Evolutionary conservation across 345 rosid genomes (phyloP).

Genomic region (Moringa oleifera): DNA sequence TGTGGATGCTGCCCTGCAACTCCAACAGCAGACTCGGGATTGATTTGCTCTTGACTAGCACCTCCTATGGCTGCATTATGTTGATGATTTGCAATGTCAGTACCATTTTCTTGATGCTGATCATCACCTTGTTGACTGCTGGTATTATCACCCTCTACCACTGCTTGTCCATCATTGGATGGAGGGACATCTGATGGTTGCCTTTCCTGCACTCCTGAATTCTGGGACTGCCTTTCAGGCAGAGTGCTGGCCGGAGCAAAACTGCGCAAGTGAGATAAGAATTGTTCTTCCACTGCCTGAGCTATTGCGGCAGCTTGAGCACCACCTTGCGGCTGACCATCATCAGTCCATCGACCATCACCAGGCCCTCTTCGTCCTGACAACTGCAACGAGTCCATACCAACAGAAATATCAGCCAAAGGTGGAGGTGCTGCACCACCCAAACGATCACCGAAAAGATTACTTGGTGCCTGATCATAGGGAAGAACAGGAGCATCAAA

Average conservation of each 20-base stretch:
- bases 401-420: conserved; percentile 71
- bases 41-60: conserved; percentile 27
- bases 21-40: conserved; percentile 22
- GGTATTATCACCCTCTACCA: conserved; percentile 37
- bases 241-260: conserved; percentile 37
- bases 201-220: conserved; percentile 52
- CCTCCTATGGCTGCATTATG: conserved; percentile 27
- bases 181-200: conserved; percentile 42
- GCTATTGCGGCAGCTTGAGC: conserved; percentile 79
- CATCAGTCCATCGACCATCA: conserved; percentile 93
- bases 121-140: conserved; percentile 47
- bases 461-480: conserved; percentile 57
- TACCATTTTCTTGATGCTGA: conserved; percentile 23
- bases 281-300: conserved; percentile 82
- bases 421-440: conserved; percentile 65
- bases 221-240: conserved; percentile 59
- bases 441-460: conserved; percentile 67
- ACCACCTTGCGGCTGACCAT: conserved; percentile 87
- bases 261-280: conserved; percentile 56
- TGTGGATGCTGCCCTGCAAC: conserved; percentile 28
- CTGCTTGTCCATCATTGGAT: conserved; percentile 37
- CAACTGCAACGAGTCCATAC: conserved; percentile 63
- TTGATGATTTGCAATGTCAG: conserved; percentile 18
- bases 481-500: conserved; percentile 92
- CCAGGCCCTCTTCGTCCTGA: conserved; percentile 75